Evolutionary conservation across 306 rosid species (phyloP).

Genomic region (Cucurbita moschata): DNA sequence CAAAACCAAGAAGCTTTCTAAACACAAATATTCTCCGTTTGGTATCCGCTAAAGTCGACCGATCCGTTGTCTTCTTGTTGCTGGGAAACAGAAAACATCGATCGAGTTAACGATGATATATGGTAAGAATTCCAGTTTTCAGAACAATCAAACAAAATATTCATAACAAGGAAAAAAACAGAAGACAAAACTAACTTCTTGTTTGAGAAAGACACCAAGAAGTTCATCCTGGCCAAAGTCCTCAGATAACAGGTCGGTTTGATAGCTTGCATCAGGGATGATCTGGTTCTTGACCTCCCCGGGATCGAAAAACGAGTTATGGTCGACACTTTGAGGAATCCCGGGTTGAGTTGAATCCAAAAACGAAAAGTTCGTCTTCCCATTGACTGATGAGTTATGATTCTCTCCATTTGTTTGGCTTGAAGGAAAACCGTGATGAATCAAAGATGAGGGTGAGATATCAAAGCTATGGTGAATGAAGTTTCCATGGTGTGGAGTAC

Average conservation of each 20-base stretch:
- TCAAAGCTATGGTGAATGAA: slow-evolving; percentile 40
- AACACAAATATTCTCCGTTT: slow-evolving; percentile 72
- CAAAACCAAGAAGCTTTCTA: slow-evolving; percentile 22
- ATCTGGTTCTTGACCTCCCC: slow-evolving; percentile 55
- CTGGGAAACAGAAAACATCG: slow-evolving; percentile 8
- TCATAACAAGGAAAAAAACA: background rate
- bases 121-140: background rate
- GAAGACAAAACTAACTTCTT: slow-evolving; percentile 39
- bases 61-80: slow-evolving; percentile 67
- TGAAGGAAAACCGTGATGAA: slow-evolving; percentile 60
- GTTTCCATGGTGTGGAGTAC: slow-evolving; percentile 48
- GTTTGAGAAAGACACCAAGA: slow-evolving; percentile 70
- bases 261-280: slow-evolving; percentile 41
- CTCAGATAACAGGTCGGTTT: slow-evolving; percentile 42
- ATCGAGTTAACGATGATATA: background rate
- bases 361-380: slow-evolving; percentile 34
- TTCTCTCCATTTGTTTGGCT: slow-evolving; percentile 21
- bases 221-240: slow-evolving; percentile 85
- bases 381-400: slow-evolving; percentile 24
- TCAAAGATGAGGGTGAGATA: slow-evolving; percentile 43
- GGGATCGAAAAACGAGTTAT: slow-evolving; percentile 16
- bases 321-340: slow-evolving; percentile 33
- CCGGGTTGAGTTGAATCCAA: slow-evolving; percentile 30
- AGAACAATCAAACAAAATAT: background rate
- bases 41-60: slow-evolving; percentile 62